Evolutionary conservation across 805 yeast genomes (phyloP).

Genomic region (Myxozyma mucilagina): DNA sequence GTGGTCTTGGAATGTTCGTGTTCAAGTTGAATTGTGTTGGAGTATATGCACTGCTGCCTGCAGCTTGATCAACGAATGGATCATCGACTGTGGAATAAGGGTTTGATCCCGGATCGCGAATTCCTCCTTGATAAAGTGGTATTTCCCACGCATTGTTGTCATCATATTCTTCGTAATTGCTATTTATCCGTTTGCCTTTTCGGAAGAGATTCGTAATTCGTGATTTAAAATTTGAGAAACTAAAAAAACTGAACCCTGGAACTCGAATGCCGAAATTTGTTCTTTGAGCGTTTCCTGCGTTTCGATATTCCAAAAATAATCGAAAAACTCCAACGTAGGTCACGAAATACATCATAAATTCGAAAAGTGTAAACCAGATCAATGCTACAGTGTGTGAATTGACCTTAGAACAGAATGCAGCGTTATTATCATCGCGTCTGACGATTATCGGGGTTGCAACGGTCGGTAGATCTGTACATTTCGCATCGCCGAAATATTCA

Average conservation of each 20-base stretch:
- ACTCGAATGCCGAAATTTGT: neutral
- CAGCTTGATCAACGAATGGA: too few species aligned
- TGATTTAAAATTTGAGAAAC: too few species aligned
- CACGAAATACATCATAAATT: neutral
- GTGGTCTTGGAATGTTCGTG: too few species aligned
- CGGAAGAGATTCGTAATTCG: too few species aligned
- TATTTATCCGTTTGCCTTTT: too few species aligned
- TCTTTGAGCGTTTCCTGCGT: neutral
- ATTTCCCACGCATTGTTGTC: too few species aligned
- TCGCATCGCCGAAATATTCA: slow-evolving; percentile 7
- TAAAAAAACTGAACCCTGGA: neutral
- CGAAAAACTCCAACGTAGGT: slow-evolving; percentile 12
- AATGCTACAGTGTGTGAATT: slow-evolving; percentile 17
- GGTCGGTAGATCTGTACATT: neutral
- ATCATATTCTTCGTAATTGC: neutral
- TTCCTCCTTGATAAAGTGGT: too few species aligned
- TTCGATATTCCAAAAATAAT: neutral
- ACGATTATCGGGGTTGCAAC: neutral
- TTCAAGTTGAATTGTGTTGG: too few species aligned
- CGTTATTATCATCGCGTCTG: neutral
- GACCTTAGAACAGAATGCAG: slow-evolving; percentile 8
- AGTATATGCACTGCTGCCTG: too few species aligned
- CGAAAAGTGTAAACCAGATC: slow-evolving; percentile 17
- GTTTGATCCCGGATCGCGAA: too few species aligned
- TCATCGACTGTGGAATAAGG: too few species aligned